Percentiles rank a stretch among this genome's conserved stretches.
Evolutionary conservation across 169 alveolate species (phyloP).

Genomic region (Neospora caninum): DNA sequence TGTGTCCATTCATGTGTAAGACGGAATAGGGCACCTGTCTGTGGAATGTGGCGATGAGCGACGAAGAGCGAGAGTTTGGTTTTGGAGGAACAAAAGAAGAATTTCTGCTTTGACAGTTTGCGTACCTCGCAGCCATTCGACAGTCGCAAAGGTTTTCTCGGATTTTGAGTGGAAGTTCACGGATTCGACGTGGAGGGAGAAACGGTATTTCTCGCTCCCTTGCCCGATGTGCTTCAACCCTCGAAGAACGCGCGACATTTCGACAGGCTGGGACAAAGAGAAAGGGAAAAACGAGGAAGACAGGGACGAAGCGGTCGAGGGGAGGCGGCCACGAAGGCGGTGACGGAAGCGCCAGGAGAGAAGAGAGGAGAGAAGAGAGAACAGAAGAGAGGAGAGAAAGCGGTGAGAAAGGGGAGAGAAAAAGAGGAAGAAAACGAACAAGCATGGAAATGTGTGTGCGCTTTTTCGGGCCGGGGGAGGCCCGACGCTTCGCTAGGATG

Average conservation of each 20-base stretch:
- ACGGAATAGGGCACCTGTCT: no score
- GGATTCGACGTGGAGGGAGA: neutral
- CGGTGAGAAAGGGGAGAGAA: no score
- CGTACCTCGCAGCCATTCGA: conserved; percentile 25
- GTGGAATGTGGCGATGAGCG: no score
- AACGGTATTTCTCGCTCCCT: conserved; percentile 25
- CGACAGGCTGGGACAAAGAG: neutral
- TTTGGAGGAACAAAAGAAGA: no score
- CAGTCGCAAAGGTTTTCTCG: conserved; percentile 23
- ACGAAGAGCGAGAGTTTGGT: no score
- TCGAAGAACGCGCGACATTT: conserved; percentile 15
- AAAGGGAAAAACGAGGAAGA: neutral
- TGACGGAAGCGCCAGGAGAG: neutral
- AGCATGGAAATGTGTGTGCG: no score
- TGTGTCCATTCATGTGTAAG: no score
- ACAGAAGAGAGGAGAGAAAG: neutral
- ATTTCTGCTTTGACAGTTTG: neutral
- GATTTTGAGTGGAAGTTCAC: neutral
- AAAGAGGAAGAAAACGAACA: no score
- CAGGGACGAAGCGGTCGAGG: neutral
- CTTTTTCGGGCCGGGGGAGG: no score
- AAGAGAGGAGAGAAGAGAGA: neutral
- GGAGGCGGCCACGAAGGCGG: neutral
- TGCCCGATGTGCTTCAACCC: conserved; percentile 13
- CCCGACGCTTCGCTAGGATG: no score